Base-by-base conservation (phyloP, 2,329 filamentous ascomycete species). In the Chaetomium olivaceum region DNA sequence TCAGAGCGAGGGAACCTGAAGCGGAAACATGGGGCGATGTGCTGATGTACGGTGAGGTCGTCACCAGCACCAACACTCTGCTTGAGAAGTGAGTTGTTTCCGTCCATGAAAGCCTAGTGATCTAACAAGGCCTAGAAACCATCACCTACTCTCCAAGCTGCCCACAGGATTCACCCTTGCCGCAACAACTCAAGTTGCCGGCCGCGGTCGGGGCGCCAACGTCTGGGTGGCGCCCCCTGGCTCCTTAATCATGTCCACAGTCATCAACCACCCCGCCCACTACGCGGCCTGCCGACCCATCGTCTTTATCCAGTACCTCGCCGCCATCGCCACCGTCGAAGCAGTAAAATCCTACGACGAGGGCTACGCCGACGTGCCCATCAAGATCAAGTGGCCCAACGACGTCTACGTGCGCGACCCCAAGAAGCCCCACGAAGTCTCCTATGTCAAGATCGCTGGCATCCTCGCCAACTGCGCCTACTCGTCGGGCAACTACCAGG, bases 341-440 rank as follows among this genome's bases (percentile, higher is more conserved):
- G 94, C 92, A 0, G 89, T 98, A 68, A 89, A 91, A 69, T 84
- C 83, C 29, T 98, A 98, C 74, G 92, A 89, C 58, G 91, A 55
- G 9, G 31, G 89, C 8, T 98, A 96, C 76, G 82, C 86, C 6
- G 81, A 87, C 0, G 77, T 98, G 4, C 91, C 91, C 0, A 84
- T 99, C 50, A 93, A 91, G 75, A 80, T 99, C 36, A 99, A 99
- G 77, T 99, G 95, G 95, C 95, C 95, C 12, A 99, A 99, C 73
- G 95, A 99, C 74, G 91, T 99, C 62, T 94, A 92, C 73, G 89
- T 89, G 0, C 81, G 86, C 25, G 89, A 92, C 73, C 91, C 85
- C 6, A 80, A 77, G 61, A 82, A 82, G 56, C 81, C 81, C 3
- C 72, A 76, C 6, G 73, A 79, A 1, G 76, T 78, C 0, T 74